Evolutionary conservation across 2,329 filamentous ascomycete genomes (phyloP).

Genomic region (Pezicula carpinea): DNA sequence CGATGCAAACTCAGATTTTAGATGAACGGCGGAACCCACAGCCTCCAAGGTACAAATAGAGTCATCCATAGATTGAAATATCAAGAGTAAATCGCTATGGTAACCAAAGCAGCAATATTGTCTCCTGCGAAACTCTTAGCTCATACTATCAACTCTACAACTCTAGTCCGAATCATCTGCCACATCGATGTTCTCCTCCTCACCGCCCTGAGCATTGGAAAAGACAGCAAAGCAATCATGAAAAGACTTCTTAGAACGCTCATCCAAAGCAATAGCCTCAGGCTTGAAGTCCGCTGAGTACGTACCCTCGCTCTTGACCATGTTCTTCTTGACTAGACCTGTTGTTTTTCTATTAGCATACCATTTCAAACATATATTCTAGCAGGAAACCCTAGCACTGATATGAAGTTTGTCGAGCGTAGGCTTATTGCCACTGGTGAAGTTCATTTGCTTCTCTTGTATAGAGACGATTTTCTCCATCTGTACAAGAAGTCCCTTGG

Average conservation of each 20-base stretch:
- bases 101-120: no score
- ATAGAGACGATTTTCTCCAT: neutral
- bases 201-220: neutral
- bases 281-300: neutral
- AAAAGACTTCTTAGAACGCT: neutral
- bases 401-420: neutral
- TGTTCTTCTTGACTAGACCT: neutral
- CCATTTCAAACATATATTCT: no score
- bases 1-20: no score
- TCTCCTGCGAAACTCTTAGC: no score
- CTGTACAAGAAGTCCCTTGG: neutral
- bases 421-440: neutral
- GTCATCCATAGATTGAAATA: no score
- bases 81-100: no score
- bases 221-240: neutral
- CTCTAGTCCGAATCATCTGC: neutral
- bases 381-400: no score
- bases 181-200: neutral
- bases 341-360: no score
- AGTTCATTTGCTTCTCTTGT: neutral
- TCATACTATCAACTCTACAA: no score
- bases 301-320: neutral
- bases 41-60: no score
- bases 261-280: neutral
- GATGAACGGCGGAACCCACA: no score